Evolutionary conservation across 768 basidiomycete species (phyloP).

Genomic region (Mycena vulgaris): DNA sequence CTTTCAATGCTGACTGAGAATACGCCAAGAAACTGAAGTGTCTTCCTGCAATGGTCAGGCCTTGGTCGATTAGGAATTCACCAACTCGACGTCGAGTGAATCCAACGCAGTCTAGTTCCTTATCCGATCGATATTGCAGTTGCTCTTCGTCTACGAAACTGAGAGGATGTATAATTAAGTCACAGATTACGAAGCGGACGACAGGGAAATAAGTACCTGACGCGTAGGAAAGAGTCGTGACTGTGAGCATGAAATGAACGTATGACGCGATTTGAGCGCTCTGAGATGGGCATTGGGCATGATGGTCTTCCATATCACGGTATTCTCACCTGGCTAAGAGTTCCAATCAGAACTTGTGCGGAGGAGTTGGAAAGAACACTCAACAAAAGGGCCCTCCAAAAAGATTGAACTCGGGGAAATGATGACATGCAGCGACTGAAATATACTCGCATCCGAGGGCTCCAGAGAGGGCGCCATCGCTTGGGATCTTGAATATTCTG

Average conservation of each 20-base stretch:
- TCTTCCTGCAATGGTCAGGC: constrained; percentile 69
- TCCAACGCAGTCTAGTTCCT: constrained; percentile 65
- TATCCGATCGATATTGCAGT: constrained; percentile 68
- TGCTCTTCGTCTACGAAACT: constrained; percentile 72
- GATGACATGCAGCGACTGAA: constrained; percentile 62
- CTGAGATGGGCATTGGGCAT: constrained; percentile 44
- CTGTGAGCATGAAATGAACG: constrained; percentile 61
- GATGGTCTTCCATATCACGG: background rate
- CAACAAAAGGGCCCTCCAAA: constrained; percentile 65
- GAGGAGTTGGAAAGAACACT: background rate
- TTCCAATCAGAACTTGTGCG: background rate
- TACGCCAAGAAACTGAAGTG: constrained; percentile 78
- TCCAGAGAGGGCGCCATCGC: constrained; percentile 41
- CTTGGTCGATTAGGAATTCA: constrained; percentile 56
- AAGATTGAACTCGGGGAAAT: constrained; percentile 70
- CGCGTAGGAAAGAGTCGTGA: constrained; percentile 73
- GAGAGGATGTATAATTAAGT: constrained; percentile 8
- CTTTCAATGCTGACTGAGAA: constrained; percentile 82
- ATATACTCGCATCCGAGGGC: constrained; percentile 53
- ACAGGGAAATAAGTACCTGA: constrained; percentile 52
- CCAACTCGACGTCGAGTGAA: constrained; percentile 69
- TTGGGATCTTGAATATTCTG: constrained; percentile 44
- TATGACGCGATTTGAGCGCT: constrained; percentile 75
- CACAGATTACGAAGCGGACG: background rate
- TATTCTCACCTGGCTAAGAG: constrained; percentile 19